A percentile compares a stretch with the other conserved stretches of the same genome.
phyloP scores from a whole-genome alignment of 495 filamentous ascomycete genomes.

The Penicillium coffeae region DNA sequence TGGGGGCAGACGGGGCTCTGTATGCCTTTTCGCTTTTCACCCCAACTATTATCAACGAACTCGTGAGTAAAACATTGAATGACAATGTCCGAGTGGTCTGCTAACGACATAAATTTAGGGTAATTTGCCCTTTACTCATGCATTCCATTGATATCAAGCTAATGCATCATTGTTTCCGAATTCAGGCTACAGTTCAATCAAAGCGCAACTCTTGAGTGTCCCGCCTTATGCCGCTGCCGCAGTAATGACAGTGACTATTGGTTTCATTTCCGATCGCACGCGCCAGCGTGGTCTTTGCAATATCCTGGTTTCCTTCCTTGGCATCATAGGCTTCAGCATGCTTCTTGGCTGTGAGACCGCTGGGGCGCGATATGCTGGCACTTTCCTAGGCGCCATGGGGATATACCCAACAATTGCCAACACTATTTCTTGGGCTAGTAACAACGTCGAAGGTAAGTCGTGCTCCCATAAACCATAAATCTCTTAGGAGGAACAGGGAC shows the following conservation, averaged over 20 bases:
- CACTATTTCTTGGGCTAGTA: constrained; percentile 82
- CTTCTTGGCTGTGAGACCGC: constrained; percentile 58
- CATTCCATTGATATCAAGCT: background rate
- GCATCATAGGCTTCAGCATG: constrained; percentile 76
- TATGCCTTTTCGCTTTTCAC: constrained; percentile 92
- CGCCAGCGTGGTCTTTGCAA: constrained; percentile 77
- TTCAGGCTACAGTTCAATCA: constrained; percentile 63
- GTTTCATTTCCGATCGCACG: constrained; percentile 77
- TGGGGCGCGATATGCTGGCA: constrained; percentile 72
- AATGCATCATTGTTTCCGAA: background rate
- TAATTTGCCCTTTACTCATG: constrained; percentile 3
- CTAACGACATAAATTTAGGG: no score
- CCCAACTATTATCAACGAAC: constrained; percentile 73
- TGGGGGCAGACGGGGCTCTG: constrained; percentile 66
- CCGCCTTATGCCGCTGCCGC: constrained; percentile 87
- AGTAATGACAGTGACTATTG: constrained; percentile 68
- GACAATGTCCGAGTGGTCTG: background rate
- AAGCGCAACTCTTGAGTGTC: constrained; percentile 77
- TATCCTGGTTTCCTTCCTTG: constrained; percentile 65
- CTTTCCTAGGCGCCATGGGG: constrained; percentile 80
- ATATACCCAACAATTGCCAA: constrained; percentile 94
- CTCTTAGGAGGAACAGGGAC: background rate
- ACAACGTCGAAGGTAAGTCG: constrained; percentile 71
- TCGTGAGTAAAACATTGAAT: constrained; percentile 23
- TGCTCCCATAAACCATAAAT: background rate